Conservation (phyloP, 768 basidiomycete genomes). For the Suillus occidentalis region DNA sequence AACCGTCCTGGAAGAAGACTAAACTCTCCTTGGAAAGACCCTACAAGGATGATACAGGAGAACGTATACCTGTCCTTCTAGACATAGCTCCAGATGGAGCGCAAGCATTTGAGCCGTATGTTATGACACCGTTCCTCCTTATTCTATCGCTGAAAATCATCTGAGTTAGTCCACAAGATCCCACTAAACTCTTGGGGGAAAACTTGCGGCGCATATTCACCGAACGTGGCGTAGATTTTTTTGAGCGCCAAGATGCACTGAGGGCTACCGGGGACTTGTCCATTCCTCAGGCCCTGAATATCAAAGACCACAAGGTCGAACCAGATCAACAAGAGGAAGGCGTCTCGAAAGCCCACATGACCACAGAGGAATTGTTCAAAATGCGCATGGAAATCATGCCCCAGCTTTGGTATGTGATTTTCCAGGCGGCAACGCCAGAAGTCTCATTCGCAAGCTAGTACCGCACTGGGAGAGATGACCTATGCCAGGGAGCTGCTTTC, state of each 20-base stretch:
- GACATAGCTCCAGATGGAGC: constrained; percentile 74
- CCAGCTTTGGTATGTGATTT: constrained; percentile 64
- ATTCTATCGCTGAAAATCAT: constrained; percentile 18
- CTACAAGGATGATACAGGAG: constrained; percentile 76
- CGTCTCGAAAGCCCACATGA: constrained; percentile 49
- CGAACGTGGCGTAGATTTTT: constrained; percentile 77
- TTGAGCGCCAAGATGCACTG: constrained; percentile 48
- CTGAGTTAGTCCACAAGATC: constrained; percentile 48
- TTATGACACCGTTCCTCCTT: constrained; percentile 7
- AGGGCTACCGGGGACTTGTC: constrained; percentile 18
- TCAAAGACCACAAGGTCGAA: constrained; percentile 29
- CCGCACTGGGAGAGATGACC: constrained; percentile 78
- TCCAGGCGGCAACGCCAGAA: background rate
- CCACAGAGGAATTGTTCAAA: constrained; percentile 67
- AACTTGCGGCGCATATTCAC: constrained; percentile 67
- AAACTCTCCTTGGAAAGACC: constrained; percentile 75
- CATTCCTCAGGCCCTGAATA: constrained; percentile 29
- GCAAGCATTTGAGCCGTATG: constrained; percentile 72
- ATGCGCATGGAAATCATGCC: constrained; percentile 74
- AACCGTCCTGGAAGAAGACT: constrained; percentile 56
- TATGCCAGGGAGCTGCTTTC: constrained; percentile 71
- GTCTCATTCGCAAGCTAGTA: constrained; percentile 38
- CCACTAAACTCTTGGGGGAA: constrained; percentile 58
- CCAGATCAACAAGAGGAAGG: constrained; percentile 25
- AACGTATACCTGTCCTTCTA: constrained; percentile 56